phyloP scores from a whole-genome alignment of 2,329 filamentous ascomycete species.

The Talaromyces marneffei region DNA sequence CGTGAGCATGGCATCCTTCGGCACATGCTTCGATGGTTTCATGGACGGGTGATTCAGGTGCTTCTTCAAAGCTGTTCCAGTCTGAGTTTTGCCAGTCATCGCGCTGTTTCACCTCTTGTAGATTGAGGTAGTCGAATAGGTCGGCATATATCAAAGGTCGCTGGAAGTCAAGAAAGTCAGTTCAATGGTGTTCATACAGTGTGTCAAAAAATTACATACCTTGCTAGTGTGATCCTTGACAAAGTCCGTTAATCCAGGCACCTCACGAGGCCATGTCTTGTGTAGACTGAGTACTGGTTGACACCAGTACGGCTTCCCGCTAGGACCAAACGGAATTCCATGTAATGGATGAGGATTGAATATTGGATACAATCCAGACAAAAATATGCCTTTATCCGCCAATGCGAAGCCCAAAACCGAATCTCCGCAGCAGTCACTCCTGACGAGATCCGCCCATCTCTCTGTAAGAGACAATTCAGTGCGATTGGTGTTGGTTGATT shows the following conservation, averaged over 20 bases:
- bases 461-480: slow-evolving; percentile 35
- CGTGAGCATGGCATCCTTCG: slow-evolving; percentile 21
- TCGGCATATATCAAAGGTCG: slow-evolving; percentile 25
- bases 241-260: slow-evolving; percentile 47
- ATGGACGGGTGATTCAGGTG: slow-evolving; percentile 24
- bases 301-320: slow-evolving; percentile 43
- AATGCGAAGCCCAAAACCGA: slow-evolving; percentile 47
- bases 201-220: slow-evolving; percentile 15
- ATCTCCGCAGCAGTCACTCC: slow-evolving; percentile 50
- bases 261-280: slow-evolving; percentile 44
- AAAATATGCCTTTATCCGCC: slow-evolving; percentile 39
- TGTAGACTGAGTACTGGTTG: slow-evolving; percentile 48
- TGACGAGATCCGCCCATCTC: slow-evolving; percentile 39
- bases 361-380: slow-evolving; percentile 47
- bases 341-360: slow-evolving; percentile 48
- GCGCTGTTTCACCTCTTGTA: slow-evolving; percentile 19
- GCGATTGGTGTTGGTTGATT: slow-evolving; percentile 30
- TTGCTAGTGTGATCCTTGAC: slow-evolving; percentile 19
- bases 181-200: not conserved
- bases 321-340: slow-evolving; percentile 40
- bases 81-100: slow-evolving; percentile 33
- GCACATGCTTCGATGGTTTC: slow-evolving; percentile 26
- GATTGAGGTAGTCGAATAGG: slow-evolving; percentile 25
- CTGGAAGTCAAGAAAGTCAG: slow-evolving; percentile 4
- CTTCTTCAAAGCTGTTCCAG: slow-evolving; percentile 27